Base-by-base conservation (phyloP, 2,329 filamentous ascomycete species). In the Sodiomyces alkalinus region DNA sequence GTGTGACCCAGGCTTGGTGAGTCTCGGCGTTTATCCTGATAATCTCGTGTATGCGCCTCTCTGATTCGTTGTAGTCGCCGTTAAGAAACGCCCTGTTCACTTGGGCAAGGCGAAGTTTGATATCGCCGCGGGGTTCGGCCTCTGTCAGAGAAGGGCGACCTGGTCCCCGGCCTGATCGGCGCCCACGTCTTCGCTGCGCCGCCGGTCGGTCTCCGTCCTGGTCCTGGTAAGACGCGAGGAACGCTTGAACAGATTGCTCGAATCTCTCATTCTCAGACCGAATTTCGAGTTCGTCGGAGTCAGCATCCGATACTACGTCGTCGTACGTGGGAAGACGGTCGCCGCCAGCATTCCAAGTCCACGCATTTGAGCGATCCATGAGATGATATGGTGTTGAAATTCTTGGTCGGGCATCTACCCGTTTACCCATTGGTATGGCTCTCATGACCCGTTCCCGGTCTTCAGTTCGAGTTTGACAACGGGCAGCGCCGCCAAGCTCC, bases 11-110 rank as follows among this genome's bases (percentile, higher is more conserved):
- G 15, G 74, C 74, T 38, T 70, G 63, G 35, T 73, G 62, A 2
- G 70, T 76, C 45, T 77, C 72, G 13, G 69, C 70, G 36, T 79
- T 78, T 44, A 78, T 73, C 28, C 72, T 63, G 41, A 79, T 74
- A 32, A 77, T 66, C 40, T 78, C 72, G 22, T 64, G 61, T 7
- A 71, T 64, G 14, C 68, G 55, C 11, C 64, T 60, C 19, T 72
- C 54, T 5, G 78, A 74, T 22, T 62, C 56, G 5, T 68, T 60
- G 36, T 75, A 73, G 13, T 75, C 61, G 16, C 64, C 60, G 7
- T 64, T 58, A 33, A 82, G 60, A 43, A 75, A 85, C 4, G 73
- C 69, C 34, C 74, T 62, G 33, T 74, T 80, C 3, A 80, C 80
- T 42, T 68, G 60, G 26, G 67, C 64, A 27, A 85, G 61, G 22